Base-by-base conservation (phyloP, 768 basidiomycete genomes). In the Pisolithus sp. region DNA sequence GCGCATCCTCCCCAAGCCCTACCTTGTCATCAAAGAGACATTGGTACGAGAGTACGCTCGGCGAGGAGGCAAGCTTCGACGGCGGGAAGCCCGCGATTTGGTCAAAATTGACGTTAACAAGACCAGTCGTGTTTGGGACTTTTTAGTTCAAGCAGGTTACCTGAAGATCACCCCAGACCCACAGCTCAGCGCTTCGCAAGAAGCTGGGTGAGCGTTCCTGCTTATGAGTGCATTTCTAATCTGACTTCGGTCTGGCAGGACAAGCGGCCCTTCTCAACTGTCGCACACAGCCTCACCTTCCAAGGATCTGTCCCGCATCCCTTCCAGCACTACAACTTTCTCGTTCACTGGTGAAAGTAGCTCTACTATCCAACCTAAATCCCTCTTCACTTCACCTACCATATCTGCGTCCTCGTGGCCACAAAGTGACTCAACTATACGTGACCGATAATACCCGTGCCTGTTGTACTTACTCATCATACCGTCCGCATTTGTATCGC, bases 71-170 rank as follows among this genome's bases (percentile, higher is more conserved):
- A 88, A 89, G 65, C 76, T 97, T 41, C 86, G 89, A 46, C 79
- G 89, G 28, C 77, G 93, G 49, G 93, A 96, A 67, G 92, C 93
- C 10, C 80, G 89, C 47, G 90, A 91, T 66, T 74, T 95, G 53
- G 85, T 94, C 58, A 93, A 91, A 68, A 90, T 96, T 55, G 93
- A 93, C 64, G 89, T 91, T 55, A 90, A 91, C 67, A 95, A 96
- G 69, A 93, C 90, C 1, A 86, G 85, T 67, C 76, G 88, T 38
- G 89, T 93, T 30, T 96, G 92, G 89, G 93, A 95, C 64, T 94
- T 92, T 66, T 75, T 95, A 28, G 89, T 91, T 2, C 86, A 89
- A 61, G 81, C 86, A 5, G 92, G 93, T 13, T 89, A 83, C 66
- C 72, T 89, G 57, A 86, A 82, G 60, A 86, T 89, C 52, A 80